Base-by-base conservation (phyloP, 306 rosid species). In the Trifolium pratense region DNA sequence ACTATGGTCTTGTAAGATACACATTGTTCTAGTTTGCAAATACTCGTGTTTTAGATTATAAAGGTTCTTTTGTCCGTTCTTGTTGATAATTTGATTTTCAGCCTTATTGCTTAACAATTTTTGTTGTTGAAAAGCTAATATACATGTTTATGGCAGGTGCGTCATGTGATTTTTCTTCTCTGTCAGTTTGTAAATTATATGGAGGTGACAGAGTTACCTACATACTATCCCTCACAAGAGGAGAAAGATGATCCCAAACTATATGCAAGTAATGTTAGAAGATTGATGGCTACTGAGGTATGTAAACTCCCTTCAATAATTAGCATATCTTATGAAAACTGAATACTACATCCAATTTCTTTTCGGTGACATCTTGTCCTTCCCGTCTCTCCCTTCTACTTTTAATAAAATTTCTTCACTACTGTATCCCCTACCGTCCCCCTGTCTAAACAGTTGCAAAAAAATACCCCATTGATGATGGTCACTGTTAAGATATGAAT, bases 271-370 rank as follows among this genome's bases (percentile, higher is more conserved):
- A 94, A 91, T 59, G 84, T 91, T 75, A 85, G 97, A 87, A 86
- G 62, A 64, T 73, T 91, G 83, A 91, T 94, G 91, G 91, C 97
- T 39, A 87, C 65, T 48, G 97, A 91, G 98, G 98, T 91, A 82
- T 79, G 77, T 66, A 34, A 61, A 57, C 60, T 49, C 68, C 48
- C 40, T 59, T 40, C 56, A 36, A 70, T 34, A 34, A 67, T 12
- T 16, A 51, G 66, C 29, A 20, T 60, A 21, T 52, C 26, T 36
- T 5, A 10, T 73, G 70, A 75, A 66, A 26, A 29, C 65, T 15
- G 58, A 75, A 69, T 16, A 64, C 23, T 55, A 34, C 48, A 48
- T 7, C 49, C 49, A 13, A 43, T 13, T 43, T 43, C 16, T 43
- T 43, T 43, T 43, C 0, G 16, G 5, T 1, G 49, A 43, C 49